phyloP scores from a whole-genome alignment of 1,284 basidiomycete species.

The Ceratobasidium sp. region DNA sequence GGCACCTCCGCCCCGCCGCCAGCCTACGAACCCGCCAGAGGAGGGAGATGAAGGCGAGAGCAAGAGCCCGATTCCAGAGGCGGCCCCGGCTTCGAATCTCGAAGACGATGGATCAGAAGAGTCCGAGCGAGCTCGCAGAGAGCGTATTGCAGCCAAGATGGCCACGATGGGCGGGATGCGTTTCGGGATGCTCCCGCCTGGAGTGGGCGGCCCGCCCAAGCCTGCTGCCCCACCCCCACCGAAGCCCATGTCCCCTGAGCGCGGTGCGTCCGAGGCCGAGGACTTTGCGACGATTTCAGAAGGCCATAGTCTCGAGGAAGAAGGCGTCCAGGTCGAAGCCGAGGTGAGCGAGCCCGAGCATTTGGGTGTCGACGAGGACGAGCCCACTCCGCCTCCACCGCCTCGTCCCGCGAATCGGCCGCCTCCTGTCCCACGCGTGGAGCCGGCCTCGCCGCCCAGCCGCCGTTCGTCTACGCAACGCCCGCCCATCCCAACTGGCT shows the following conservation, averaged over 20 bases:
- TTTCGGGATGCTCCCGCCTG: conserved; percentile 74
- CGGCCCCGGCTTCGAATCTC: conserved; percentile 24
- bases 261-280: conserved; percentile 51
- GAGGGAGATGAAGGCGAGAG: conserved; percentile 63
- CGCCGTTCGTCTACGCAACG: conserved; percentile 1
- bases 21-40: conserved; percentile 54
- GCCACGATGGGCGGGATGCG: conserved; percentile 80
- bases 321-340: conserved; percentile 69
- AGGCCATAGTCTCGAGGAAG: conserved; percentile 59
- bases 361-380: conserved; percentile 63
- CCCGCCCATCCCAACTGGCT: conserved; percentile 25
- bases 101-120: conserved; percentile 37
- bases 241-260: conserved; percentile 49
- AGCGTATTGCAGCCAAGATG: conserved; percentile 74
- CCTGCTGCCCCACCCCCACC: conserved; percentile 50
- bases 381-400: conserved; percentile 58
- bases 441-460: conserved; percentile 10
- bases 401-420: conserved; percentile 51
- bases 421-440: conserved; percentile 36
- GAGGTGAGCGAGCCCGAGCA: conserved; percentile 77
- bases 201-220: conserved; percentile 54
- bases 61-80: conserved; percentile 19
- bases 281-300: conserved; percentile 62
- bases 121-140: conserved; percentile 58
- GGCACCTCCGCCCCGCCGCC: conserved; percentile 54